Percentiles rank a stretch among this genome's conserved stretches.
phyloP scores from a whole-genome alignment of 192 early-diverging fungal genomes.

The Entomortierella chlamydospora region DNA sequence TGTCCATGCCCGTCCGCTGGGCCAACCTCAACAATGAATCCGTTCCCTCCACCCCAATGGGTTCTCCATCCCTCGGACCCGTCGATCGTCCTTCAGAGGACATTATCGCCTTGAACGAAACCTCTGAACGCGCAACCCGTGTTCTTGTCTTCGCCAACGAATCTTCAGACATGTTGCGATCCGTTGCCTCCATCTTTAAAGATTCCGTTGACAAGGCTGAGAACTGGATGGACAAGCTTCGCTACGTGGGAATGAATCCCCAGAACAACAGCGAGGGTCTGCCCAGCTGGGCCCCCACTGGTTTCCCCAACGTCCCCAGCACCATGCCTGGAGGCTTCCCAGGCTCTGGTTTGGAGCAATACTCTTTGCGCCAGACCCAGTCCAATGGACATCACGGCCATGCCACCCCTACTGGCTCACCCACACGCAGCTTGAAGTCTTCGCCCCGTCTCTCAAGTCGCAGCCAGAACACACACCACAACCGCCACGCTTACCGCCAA shows the following conservation, averaged over 20 bases:
- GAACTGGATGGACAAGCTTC: conserved; percentile 64
- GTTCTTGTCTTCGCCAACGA: conserved; percentile 79
- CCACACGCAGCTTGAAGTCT: conserved; percentile 38
- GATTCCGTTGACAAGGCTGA: conserved; percentile 79
- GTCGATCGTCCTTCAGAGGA: conserved; percentile 37
- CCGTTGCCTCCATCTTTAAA: conserved; percentile 73
- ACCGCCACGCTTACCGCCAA: conserved; percentile 45
- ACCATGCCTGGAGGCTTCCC: conserved; percentile 52
- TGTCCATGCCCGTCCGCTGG: conserved; percentile 86
- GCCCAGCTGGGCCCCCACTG: conserved; percentile 55
- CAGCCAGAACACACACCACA: conserved; percentile 15
- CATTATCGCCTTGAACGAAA: conserved; percentile 37
- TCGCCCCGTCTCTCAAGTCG: conserved; percentile 36
- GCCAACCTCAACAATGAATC: conserved; percentile 61
- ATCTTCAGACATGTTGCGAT: conserved; percentile 73
- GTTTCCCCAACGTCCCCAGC: conserved; percentile 29
- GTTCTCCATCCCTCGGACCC: conserved; percentile 55
- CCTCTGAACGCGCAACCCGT: conserved; percentile 68
- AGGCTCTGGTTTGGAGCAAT: conserved; percentile 43
- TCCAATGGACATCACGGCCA: conserved; percentile 29
- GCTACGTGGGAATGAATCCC: conserved; percentile 49
- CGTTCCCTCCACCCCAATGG: conserved; percentile 52
- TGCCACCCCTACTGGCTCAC: conserved; percentile 38
- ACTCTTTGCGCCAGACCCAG: conserved; percentile 42
- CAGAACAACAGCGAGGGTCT: conserved; percentile 48